phyloP scores from a whole-genome alignment of 1,284 basidiomycete genomes.

The Irpex rosettiformis region DNA sequence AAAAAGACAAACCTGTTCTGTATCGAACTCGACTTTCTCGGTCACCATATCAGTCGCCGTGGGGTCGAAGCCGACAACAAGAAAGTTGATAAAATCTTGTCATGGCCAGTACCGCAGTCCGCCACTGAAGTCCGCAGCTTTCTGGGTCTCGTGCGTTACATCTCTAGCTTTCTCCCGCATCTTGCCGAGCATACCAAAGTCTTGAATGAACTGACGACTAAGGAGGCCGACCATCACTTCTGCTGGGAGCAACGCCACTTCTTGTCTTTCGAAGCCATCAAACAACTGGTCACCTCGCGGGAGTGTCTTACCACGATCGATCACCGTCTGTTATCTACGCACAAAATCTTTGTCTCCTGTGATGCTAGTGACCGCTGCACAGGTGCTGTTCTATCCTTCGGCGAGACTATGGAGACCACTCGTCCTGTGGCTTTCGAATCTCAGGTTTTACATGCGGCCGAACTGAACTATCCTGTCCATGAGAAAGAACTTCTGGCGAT shows the following conservation, averaged over 20 bases:
- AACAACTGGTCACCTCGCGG: slow-evolving; percentile 4
- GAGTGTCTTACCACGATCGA: slow-evolving; percentile 8
- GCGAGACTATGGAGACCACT: slow-evolving; percentile 1
- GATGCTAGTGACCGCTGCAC: slow-evolving; percentile 3
- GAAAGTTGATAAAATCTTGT: slow-evolving; percentile 13
- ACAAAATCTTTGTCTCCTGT: slow-evolving; percentile 4
- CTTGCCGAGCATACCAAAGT: not conserved
- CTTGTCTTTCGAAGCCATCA: slow-evolving; percentile 1
- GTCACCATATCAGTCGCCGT: slow-evolving; percentile 18
- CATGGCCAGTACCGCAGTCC: slow-evolving; percentile 1
- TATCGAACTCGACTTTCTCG: slow-evolving; percentile 21
- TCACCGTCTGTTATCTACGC: not conserved
- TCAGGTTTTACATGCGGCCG: slow-evolving; percentile 13
- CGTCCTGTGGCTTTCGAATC: slow-evolving; percentile 18
- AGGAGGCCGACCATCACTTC: slow-evolving; percentile 1
- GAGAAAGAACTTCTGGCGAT: slow-evolving; percentile 25
- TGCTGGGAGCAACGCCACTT: not conserved
- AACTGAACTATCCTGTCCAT: slow-evolving; percentile 27
- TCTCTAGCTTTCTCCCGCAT: not conserved
- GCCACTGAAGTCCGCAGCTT: slow-evolving; percentile 5
- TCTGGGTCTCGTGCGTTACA: slow-evolving; percentile 6
- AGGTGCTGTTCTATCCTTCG: slow-evolving; percentile 14
- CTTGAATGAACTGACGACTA: slow-evolving; percentile 1
- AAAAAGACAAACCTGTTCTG: slow-evolving; percentile 17
- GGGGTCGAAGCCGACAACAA: slow-evolving; percentile 24